Percentiles rank a stretch among this genome's conserved stretches.
phyloP scores from a whole-genome alignment of 169 alveolate genomes.

The Plasmodium ovale region DNA sequence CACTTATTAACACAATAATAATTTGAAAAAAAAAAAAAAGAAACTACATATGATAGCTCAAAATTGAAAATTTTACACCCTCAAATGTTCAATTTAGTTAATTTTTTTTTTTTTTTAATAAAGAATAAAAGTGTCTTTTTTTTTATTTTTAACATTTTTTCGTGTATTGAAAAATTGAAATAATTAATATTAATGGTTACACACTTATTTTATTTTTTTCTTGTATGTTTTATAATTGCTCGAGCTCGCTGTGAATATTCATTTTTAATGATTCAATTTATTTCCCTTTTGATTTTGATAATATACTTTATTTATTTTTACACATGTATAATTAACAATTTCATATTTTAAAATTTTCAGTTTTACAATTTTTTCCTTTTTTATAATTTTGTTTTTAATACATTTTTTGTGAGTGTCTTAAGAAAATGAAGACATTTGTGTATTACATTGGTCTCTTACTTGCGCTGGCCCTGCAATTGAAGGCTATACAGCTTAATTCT shows the following conservation, averaged over 20 bases:
- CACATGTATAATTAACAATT: conserved; percentile 3
- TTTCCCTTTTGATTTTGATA: background rate
- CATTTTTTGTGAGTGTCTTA: background rate
- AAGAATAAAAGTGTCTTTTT: conserved; percentile 38
- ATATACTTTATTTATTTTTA: conserved; percentile 16
- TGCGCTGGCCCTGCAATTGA: conserved; percentile 27
- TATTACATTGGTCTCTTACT: conserved; percentile 31
- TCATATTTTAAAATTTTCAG: conserved; percentile 6
- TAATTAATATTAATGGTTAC: conserved; percentile 14
- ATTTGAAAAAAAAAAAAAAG: conserved; percentile 29
- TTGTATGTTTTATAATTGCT: conserved; percentile 15
- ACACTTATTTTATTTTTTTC: conserved; percentile 1
- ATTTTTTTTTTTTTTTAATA: conserved; percentile 13
- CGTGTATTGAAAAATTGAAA: background rate
- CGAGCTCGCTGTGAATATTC: conserved; percentile 4
- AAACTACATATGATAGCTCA: conserved; percentile 44
- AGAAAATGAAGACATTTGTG: conserved; percentile 42
- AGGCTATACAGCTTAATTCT: conserved; percentile 49
- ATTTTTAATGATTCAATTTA: conserved; percentile 13
- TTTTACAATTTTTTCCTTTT: conserved; percentile 1
- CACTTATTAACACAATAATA: conserved; percentile 23
- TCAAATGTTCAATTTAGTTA: conserved; percentile 6
- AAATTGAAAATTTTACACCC: conserved; percentile 11
- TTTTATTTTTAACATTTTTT: conserved; percentile 15
- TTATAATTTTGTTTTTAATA: conserved; percentile 10